Percentiles rank a stretch among this genome's conserved stretches.
phyloP scores from a whole-genome alignment of 441 rosid species.

The Gossypium gossypioides region DNA sequence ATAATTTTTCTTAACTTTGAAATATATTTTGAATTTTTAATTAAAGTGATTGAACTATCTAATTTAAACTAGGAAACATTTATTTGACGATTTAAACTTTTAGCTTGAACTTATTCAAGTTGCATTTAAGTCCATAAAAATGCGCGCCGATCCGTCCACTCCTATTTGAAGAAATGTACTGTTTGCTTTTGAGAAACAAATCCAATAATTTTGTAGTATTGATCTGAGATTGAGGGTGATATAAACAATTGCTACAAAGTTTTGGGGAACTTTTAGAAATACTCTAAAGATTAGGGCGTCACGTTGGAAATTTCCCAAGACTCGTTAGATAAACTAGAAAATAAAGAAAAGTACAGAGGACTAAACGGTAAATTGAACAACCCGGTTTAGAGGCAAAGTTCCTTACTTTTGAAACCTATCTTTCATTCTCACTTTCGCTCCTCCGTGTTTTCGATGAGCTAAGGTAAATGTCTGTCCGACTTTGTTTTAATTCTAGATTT shows the following conservation, averaged over 20 bases:
- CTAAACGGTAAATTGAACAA: background rate
- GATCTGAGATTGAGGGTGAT: background rate
- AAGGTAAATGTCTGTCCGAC: slow-evolving; percentile 10
- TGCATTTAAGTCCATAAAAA: background rate
- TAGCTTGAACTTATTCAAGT: background rate
- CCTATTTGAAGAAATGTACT: background rate
- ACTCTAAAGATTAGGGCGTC: background rate
- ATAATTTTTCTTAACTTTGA: too few species aligned
- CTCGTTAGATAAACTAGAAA: background rate
- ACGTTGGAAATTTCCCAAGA: background rate
- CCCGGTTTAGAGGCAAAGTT: slow-evolving; percentile 14
- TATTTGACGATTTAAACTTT: background rate
- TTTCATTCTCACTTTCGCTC: background rate
- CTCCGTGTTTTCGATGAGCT: slow-evolving; percentile 17
- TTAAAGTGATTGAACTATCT: too few species aligned
- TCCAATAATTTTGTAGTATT: too few species aligned
- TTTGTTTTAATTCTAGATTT: background rate
- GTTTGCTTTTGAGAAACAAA: too few species aligned
- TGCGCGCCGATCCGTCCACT: background rate
- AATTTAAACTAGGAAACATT: too few species aligned
- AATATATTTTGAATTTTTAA: too few species aligned
- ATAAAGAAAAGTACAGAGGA: background rate
- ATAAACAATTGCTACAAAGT: background rate
- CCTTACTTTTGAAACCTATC: slow-evolving; percentile 9
- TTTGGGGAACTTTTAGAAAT: background rate